phyloP scores from a whole-genome alignment of 768 basidiomycete species.

The Mycena indigotica region DNA sequence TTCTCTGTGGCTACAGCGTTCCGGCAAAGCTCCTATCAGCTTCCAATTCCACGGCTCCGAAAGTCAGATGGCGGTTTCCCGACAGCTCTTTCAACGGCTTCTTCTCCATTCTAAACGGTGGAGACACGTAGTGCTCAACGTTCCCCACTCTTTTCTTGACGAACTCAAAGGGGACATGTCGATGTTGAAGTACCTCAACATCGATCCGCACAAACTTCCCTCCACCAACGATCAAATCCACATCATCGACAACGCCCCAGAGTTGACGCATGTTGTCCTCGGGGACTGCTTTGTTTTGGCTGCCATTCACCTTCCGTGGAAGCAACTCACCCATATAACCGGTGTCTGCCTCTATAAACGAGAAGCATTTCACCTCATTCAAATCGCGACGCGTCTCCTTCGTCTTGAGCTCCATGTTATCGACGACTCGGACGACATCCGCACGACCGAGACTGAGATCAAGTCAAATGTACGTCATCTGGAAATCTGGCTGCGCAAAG shows the following conservation, averaged over 20 bases:
- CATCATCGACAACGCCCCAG: neutral
- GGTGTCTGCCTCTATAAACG: neutral
- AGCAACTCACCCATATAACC: neutral
- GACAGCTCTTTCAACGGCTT: neutral
- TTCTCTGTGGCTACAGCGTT: neutral
- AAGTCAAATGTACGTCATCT: neutral
- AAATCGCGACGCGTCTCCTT: neutral
- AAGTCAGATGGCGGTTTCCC: neutral
- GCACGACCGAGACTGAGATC: neutral
- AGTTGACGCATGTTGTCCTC: neutral
- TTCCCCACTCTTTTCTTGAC: neutral
- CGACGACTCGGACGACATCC: neutral
- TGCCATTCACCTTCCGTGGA: neutral
- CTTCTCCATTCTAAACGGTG: constrained; percentile 1
- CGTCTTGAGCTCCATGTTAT: constrained; percentile 4
- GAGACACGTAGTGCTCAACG: neutral
- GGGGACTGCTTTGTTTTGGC: neutral
- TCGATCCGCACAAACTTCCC: neutral
- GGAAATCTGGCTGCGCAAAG: neutral
- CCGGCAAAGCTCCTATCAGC: neutral
- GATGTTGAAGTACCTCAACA: neutral
- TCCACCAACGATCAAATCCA: neutral
- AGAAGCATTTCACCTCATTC: neutral
- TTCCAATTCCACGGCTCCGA: neutral
- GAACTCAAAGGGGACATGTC: constrained; percentile 9